These are phyloP conservation scores for Carnegiea gigantea DNA, from an alignment of 179 eudicot genomes.

Conservation along the genomic window DNA sequence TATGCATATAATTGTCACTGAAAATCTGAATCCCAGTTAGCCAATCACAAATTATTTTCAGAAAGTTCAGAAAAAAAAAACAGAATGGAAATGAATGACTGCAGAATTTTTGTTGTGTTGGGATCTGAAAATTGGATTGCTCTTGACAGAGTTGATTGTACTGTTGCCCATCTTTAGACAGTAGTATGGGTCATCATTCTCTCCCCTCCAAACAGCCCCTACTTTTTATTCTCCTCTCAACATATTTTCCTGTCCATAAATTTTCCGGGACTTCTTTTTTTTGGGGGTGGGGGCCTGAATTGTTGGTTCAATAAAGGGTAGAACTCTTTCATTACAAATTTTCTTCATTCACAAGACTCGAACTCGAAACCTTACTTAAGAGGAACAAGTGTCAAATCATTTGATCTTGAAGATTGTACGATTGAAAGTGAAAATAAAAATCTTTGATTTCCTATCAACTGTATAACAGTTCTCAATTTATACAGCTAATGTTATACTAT, in stretches of 20 bases:
- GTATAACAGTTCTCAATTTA: no score
- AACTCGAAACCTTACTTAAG: no score
- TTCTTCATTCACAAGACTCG: no score
- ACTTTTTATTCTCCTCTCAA: neutral
- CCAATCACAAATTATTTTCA: neutral
- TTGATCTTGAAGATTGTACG: no score
- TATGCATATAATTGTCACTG: neutral
- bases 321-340: no score
- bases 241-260: neutral
- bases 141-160: neutral
- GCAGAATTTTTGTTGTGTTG: slow-evolving; percentile 9
- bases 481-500: no score
- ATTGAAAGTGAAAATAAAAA: no score
- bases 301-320: no score
- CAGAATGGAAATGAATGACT: neutral
- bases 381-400: no score
- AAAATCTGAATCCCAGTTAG: neutral
- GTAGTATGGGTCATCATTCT: neutral
- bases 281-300: neutral
- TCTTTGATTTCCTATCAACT: no score
- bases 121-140: neutral
- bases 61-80: neutral
- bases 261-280: neutral
- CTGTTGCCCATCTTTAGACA: slow-evolving; percentile 7
- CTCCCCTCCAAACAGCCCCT: neutral